phyloP scores from a whole-genome alignment of 2,329 filamentous ascomycete genomes.

The Basipetospora sp. region DNA sequence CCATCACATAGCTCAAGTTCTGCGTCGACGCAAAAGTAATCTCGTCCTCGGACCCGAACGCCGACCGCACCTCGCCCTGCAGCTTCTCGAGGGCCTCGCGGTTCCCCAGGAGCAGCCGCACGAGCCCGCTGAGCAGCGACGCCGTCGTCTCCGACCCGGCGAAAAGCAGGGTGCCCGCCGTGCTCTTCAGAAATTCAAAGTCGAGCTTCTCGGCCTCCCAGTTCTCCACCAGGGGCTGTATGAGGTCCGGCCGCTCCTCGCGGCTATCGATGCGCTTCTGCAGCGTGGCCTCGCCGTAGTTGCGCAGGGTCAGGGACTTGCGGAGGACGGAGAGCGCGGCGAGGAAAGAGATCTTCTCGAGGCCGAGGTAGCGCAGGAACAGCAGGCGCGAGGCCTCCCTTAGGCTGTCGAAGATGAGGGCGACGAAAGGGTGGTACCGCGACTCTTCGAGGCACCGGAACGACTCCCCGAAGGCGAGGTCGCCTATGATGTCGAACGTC shows the following conservation, averaged over 20 bases:
- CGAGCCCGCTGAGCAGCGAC: conserved; percentile 15
- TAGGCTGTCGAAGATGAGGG: conserved; percentile 11
- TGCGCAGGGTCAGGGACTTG: neutral
- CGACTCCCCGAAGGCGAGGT: conserved; percentile 16
- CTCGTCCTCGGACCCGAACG: conserved; percentile 2
- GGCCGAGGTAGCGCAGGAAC: conserved; percentile 8
- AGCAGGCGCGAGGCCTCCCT: conserved; percentile 6
- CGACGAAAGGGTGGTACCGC: conserved; percentile 15
- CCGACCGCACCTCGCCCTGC: conserved; percentile 16
- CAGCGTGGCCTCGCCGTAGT: conserved; percentile 6
- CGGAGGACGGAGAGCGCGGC: conserved; percentile 8
- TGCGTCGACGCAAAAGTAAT: conserved; percentile 3
- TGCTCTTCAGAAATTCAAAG: conserved; percentile 9
- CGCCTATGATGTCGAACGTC: conserved; percentile 19
- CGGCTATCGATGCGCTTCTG: conserved; percentile 8
- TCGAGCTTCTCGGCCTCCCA: conserved; percentile 8
- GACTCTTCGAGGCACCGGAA: conserved; percentile 15
- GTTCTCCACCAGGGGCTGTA: conserved; percentile 10
- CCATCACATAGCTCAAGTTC: conserved; percentile 14
- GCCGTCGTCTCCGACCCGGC: conserved; percentile 22
- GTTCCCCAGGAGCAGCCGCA: conserved; percentile 17
- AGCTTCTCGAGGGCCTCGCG: conserved; percentile 17
- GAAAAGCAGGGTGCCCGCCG: conserved; percentile 13
- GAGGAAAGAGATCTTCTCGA: conserved; percentile 1
- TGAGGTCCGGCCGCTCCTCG: conserved; percentile 11